Base-by-base conservation (phyloP, 2,329 filamentous ascomycete genomes). In the Penicillium sp. region DNA sequence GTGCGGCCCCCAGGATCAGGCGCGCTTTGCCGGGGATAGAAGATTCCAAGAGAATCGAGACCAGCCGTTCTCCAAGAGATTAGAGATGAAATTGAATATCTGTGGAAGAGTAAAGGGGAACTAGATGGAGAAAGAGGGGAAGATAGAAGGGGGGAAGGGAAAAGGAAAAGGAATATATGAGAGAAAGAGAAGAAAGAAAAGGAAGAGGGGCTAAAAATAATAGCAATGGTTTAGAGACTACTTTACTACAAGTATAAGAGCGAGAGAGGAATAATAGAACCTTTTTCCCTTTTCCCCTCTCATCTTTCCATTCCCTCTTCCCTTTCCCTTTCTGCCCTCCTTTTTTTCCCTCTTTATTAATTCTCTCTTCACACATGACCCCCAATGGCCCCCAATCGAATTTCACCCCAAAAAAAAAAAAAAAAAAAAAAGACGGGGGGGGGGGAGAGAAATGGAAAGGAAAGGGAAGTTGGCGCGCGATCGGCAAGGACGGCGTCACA, bases 381-480 rank as follows among this genome's bases (percentile, higher is more conserved):
- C n/a, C 19, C 19, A 42, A 42, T 42, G 39, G 39, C 39, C 39
- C 39, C 39, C 19, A 42, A 42, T 42, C 11, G 39, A 22, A 42
- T 22, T 14, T 14, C n/a, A 42, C n/a, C 9, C 4, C 3, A 22
- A 42, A 42, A 22, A 42, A 42, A 19, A 22, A 13, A 42, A 42
- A 19, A 22, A 22, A 42, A 42, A 22, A 42, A 42, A 19, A 22
- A 13, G 16, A 37, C 27, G 27, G n/a, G 16, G 7, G 7, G n/a
- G 35, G 37, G 47, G 33, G 3, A 26, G 11, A 21, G 14, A 52
- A 52, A n/a, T 49, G 43, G 31, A 52, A 59, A 55, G 56, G 52
- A 56, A 49, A 39, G 35, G 35, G 54, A 63, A 65, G 65, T 74
- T 74, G 69, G 68, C 72, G 71, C 71, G 71, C 71, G 71, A 74